A percentile compares a stretch with the other conserved stretches of the same genome.
These are phyloP conservation scores for Glycine tomentella DNA, from an alignment of 306 rosid genomes.

Conservation along the genomic window DNA sequence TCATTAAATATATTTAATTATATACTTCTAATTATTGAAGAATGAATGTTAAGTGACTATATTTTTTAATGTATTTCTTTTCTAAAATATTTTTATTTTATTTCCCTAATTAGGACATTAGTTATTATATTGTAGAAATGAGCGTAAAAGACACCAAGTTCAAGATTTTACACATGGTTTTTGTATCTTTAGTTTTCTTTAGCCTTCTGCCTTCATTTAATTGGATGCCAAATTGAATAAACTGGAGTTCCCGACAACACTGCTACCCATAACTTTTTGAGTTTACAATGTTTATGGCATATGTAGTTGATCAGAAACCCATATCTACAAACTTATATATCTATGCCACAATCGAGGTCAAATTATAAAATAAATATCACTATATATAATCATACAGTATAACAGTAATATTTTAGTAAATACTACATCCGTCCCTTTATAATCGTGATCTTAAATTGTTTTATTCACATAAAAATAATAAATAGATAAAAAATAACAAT, in stretches of 20 bases:
- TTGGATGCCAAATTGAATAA: slow-evolving; percentile 25
- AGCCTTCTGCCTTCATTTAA: slow-evolving; percentile 21
- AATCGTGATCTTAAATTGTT: too few relatives aligned
- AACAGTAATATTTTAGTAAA: neutral
- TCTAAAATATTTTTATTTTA: too few relatives aligned
- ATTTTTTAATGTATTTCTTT: too few relatives aligned
- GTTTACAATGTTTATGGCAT: neutral
- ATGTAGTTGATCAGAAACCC: neutral
- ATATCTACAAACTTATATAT: neutral
- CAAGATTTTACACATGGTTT: slow-evolving; percentile 18
- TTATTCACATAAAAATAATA: too few relatives aligned
- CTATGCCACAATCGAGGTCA: neutral
- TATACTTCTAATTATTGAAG: too few relatives aligned
- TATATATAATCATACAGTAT: too few relatives aligned
- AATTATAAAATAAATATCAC: neutral
- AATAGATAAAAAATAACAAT: too few relatives aligned
- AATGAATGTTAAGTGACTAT: too few relatives aligned
- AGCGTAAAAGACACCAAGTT: slow-evolving; percentile 21
- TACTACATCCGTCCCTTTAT: too few relatives aligned
- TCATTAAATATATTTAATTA: too few relatives aligned
- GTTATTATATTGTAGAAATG: neutral
- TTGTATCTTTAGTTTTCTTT: neutral
- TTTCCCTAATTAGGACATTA: too few relatives aligned
- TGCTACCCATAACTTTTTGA: slow-evolving; percentile 26
- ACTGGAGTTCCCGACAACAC: slow-evolving; percentile 22